phyloP scores from a whole-genome alignment of 1,139 yeast species.

The Candida tunisiensis region DNA sequence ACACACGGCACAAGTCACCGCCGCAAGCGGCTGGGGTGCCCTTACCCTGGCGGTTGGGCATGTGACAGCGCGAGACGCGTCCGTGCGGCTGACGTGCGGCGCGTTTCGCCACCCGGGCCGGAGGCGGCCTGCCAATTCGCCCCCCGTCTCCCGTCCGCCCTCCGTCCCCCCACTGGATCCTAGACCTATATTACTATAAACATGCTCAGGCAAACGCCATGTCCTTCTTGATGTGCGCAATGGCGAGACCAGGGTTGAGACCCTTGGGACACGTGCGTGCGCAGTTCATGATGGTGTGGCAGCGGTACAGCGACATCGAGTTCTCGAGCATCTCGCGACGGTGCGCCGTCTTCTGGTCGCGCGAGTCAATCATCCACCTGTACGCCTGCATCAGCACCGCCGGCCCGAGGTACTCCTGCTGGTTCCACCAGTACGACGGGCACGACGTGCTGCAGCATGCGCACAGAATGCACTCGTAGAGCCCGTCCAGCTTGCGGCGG shows the following conservation, averaged over 20 bases:
- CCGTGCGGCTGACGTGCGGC: too few relatives aligned
- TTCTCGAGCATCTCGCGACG: constrained; percentile 89
- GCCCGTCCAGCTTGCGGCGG: constrained; percentile 91
- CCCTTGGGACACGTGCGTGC: constrained; percentile 98
- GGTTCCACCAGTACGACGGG: constrained; percentile 99
- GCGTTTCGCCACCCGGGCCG: too few relatives aligned
- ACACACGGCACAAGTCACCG: too few relatives aligned
- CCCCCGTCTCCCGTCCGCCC: too few relatives aligned
- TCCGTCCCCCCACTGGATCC: not conserved
- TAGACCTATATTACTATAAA: too few relatives aligned
- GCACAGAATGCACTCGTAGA: constrained; percentile 94
- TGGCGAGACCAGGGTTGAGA: constrained; percentile 94
- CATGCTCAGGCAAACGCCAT: constrained; percentile 52
- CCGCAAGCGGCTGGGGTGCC: too few relatives aligned
- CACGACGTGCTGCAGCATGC: constrained; percentile 99
- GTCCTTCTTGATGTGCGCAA: constrained; percentile 91
- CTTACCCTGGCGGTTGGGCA: too few relatives aligned
- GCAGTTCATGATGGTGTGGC: constrained; percentile 99
- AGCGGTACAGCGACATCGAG: constrained; percentile 95
- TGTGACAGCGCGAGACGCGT: too few relatives aligned
- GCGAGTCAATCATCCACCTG: constrained; percentile 96
- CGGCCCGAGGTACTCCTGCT: constrained; percentile 96
- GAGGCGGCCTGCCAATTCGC: too few relatives aligned
- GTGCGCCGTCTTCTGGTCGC: constrained; percentile 73
- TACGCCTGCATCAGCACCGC: constrained; percentile 98